Evolutionary conservation across 257 asterid species (phyloP).

Genomic region (Fraxinus americana): DNA sequence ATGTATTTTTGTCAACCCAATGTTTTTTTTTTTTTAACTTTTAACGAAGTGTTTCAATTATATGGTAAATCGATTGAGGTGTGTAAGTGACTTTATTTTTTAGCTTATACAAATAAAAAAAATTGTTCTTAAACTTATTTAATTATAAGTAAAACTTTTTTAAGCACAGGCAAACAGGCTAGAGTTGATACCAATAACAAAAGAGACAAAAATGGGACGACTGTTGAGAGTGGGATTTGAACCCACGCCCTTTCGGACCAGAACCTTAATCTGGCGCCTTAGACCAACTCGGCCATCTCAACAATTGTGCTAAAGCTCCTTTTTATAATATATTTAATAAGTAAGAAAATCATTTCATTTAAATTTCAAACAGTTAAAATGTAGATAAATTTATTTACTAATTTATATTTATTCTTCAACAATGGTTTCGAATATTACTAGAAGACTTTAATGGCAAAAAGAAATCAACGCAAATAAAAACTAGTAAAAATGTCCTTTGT

Average conservation of each 20-base stretch:
- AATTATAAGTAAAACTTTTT: not conserved
- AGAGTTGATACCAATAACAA: not conserved
- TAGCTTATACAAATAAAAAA: too few relatives aligned
- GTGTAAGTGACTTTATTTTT: not conserved
- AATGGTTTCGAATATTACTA: not conserved
- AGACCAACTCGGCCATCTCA: conserved; percentile 66
- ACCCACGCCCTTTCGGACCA: conserved; percentile 64
- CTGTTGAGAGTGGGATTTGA: conserved; percentile 62
- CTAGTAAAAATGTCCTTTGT: not conserved
- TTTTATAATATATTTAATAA: too few relatives aligned
- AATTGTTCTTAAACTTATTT: too few relatives aligned
- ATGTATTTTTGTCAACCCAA: too few relatives aligned
- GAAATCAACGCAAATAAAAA: not conserved
- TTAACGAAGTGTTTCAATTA: too few relatives aligned
- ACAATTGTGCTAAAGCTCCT: not conserved
- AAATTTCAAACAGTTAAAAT: not conserved
- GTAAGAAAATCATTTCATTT: not conserved
- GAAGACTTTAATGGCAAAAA: not conserved
- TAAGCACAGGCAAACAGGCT: not conserved
- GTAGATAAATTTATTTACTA: not conserved
- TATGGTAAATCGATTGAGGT: not conserved
- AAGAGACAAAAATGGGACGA: not conserved
- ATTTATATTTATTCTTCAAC: too few relatives aligned
- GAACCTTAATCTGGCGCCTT: conserved; percentile 60
- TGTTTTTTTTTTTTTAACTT: too few relatives aligned